phyloP scores from a whole-genome alignment of 257 asterid species.

The Thymus quinquecostatus region DNA sequence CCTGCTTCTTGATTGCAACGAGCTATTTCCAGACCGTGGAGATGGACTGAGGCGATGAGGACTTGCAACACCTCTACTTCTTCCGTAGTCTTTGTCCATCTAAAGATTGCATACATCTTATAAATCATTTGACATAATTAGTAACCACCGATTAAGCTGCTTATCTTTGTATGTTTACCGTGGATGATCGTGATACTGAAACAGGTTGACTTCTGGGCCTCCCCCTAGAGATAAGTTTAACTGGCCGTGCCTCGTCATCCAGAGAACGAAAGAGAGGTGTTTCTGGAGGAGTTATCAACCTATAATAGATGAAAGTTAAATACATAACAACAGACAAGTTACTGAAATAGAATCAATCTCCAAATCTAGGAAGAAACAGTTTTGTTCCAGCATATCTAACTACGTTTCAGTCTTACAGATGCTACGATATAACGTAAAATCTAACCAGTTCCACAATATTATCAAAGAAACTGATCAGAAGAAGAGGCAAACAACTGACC shows the following conservation, averaged over 20 bases:
- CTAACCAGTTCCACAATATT: not conserved
- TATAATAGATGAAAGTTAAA: slow-evolving; percentile 30
- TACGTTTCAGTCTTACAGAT: not conserved
- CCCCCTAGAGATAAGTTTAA: slow-evolving; percentile 67
- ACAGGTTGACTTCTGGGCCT: slow-evolving; percentile 87
- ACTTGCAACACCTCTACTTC: slow-evolving; percentile 80
- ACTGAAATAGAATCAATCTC: slow-evolving; percentile 29
- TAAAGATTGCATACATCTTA: slow-evolving; percentile 37
- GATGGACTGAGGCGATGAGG: slow-evolving; percentile 82
- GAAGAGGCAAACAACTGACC: slow-evolving; percentile 55
- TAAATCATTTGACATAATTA: slow-evolving; percentile 8
- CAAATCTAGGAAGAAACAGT: slow-evolving; percentile 12
- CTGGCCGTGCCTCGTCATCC: slow-evolving; percentile 71
- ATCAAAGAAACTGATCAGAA: not conserved
- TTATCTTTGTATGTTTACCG: slow-evolving; percentile 48
- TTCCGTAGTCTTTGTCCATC: slow-evolving; percentile 74
- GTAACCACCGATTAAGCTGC: not conserved
- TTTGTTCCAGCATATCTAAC: not conserved
- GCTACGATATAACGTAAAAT: not conserved
- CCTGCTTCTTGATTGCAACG: slow-evolving; percentile 65
- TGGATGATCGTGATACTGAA: slow-evolving; percentile 76
- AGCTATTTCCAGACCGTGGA: slow-evolving; percentile 53
- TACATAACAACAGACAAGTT: slow-evolving; percentile 15
- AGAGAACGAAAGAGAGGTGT: slow-evolving; percentile 90
- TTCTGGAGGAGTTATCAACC: slow-evolving; percentile 98